Evolutionary conservation across 2,329 filamentous ascomycete genomes (phyloP).

Genomic region (Verticillium dahliae): DNA sequence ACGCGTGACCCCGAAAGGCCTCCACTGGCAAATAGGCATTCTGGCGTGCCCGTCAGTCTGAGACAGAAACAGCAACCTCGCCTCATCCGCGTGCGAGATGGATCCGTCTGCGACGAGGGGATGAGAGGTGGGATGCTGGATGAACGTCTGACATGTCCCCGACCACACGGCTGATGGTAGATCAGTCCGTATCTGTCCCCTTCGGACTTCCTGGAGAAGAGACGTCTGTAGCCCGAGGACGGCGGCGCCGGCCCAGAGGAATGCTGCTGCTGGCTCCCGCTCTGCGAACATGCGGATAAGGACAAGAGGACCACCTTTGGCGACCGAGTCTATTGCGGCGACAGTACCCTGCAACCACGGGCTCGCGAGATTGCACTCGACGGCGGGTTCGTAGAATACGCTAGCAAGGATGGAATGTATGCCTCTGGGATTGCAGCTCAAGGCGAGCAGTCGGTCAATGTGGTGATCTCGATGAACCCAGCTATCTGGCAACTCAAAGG

Average conservation of each 20-base stretch:
- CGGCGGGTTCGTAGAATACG: conserved; percentile 17
- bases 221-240: conserved; percentile 14
- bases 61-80: conserved; percentile 19
- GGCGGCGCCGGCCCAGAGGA: conserved; percentile 19
- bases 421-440: conserved; percentile 17
- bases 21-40: conserved; percentile 19
- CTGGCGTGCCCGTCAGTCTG: conserved; percentile 13
- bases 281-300: conserved; percentile 19
- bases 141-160: conserved; percentile 17
- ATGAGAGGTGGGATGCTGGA: conserved; percentile 16
- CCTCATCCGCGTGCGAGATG: conserved; percentile 19
- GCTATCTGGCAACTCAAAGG: not conserved
- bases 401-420: conserved; percentile 18
- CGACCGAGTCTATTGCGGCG: conserved; percentile 15
- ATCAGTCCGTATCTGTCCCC: conserved; percentile 17
- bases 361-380: conserved; percentile 20
- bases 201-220: conserved; percentile 13
- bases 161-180: conserved; percentile 20
- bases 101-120: conserved; percentile 2
- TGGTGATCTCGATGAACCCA: not conserved
- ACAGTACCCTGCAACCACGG: conserved; percentile 20
- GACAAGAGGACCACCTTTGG: conserved; percentile 7
- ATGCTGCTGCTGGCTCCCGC: conserved; percentile 14
- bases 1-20: conserved; percentile 19
- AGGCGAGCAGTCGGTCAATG: conserved; percentile 16